Percentiles rank a stretch among this genome's conserved stretches.
These are phyloP conservation scores for Hibiscus tridactylites DNA, from an alignment of 345 rosid genomes.

Conservation along the genomic window DNA sequence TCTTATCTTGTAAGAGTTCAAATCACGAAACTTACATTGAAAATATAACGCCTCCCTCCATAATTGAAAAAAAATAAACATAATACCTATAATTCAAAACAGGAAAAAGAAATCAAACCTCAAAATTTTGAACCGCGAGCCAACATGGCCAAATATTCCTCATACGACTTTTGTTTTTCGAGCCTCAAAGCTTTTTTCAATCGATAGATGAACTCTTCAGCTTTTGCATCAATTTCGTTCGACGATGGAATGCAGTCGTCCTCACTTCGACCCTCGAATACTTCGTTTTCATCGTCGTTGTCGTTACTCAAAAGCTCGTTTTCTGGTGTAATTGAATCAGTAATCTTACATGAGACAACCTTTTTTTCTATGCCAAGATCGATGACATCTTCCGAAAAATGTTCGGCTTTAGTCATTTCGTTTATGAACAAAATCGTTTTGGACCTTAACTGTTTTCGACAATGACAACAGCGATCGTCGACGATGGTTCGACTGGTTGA, in stretches of 20 bases:
- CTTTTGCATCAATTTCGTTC: constrained; percentile 18
- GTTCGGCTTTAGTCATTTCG: background rate
- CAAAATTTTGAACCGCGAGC: constrained; percentile 2
- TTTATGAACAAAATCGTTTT: background rate
- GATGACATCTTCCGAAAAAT: background rate
- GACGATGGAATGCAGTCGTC: background rate
- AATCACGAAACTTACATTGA: no score
- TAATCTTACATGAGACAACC: no score
- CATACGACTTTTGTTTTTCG: constrained; percentile 14
- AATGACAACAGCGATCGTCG: background rate
- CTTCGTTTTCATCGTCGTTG: background rate
- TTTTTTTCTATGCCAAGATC: background rate
- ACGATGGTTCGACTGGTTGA: background rate
- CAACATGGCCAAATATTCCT: constrained; percentile 10
- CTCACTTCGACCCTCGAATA: background rate
- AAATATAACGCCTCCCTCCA: no score
- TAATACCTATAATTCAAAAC: no score
- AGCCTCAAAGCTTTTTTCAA: constrained; percentile 3
- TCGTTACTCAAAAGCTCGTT: background rate
- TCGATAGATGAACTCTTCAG: constrained; percentile 16
- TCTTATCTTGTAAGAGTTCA: no score
- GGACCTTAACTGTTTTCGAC: background rate
- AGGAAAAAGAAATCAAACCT: no score
- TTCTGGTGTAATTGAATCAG: background rate
- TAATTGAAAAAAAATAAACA: no score